These are phyloP conservation scores for Pseudogymnoascus sp. DNA, from an alignment of 2,329 filamentous ascomycete genomes.

Conservation along the genomic window DNA sequence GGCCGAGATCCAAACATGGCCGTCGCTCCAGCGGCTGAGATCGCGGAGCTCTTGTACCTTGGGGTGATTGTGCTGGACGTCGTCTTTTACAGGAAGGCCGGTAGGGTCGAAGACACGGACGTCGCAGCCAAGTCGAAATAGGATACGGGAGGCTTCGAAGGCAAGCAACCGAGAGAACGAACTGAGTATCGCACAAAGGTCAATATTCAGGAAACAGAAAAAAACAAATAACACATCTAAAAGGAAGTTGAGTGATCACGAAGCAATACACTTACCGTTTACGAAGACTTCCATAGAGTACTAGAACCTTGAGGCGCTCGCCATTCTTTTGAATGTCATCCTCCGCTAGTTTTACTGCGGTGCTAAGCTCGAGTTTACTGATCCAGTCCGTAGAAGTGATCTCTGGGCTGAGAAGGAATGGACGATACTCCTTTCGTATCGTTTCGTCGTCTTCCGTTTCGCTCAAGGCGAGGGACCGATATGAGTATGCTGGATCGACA, in stretches of 20 bases:
- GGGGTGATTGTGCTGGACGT: conserved; percentile 45
- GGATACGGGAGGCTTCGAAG: conserved; percentile 50
- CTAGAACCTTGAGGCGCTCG: conserved; percentile 43
- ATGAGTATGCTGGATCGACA: conserved; percentile 21
- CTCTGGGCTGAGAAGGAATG: conserved; percentile 42
- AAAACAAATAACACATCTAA: background rate
- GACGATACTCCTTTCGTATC: conserved; percentile 44
- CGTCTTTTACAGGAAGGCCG: conserved; percentile 55
- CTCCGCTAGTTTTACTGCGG: conserved; percentile 42
- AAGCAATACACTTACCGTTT: conserved; percentile 23
- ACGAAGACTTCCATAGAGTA: conserved; percentile 53
- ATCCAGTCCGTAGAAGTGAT: conserved; percentile 45
- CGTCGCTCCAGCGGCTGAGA: conserved; percentile 56
- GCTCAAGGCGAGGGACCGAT: conserved; percentile 36
- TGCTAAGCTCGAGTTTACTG: conserved; percentile 44
- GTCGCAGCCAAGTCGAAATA: conserved; percentile 57
- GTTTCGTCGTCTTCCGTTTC: conserved; percentile 37
- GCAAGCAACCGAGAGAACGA: conserved; percentile 55
- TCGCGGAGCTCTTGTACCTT: conserved; percentile 56
- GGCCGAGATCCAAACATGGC: conserved; percentile 56
- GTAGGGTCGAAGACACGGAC: conserved; percentile 54
- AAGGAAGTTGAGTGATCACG: background rate
- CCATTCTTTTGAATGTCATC: conserved; percentile 32
- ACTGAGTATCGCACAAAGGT: conserved; percentile 23
- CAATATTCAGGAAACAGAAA: background rate